These are phyloP conservation scores for Globisporangium paddicum DNA, from an alignment of 352 stramenopile species.

Conservation along the genomic window DNA sequence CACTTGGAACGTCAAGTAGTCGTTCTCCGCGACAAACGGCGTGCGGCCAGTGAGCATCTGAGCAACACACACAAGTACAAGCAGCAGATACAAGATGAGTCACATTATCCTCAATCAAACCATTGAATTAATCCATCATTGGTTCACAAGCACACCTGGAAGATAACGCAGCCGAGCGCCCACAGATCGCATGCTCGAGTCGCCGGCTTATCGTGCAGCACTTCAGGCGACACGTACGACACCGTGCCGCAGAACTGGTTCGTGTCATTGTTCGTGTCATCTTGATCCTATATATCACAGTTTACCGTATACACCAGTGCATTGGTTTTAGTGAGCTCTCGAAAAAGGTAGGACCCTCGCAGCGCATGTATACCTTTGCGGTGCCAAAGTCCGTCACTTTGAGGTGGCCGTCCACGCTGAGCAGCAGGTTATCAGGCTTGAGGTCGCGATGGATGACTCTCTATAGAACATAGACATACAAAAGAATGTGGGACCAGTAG, in stretches of 20 bases:
- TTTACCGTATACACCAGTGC: neutral
- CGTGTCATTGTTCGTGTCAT: slow-evolving; percentile 45
- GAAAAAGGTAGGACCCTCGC: neutral
- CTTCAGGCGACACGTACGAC: slow-evolving; percentile 90
- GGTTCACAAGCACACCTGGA: slow-evolving; percentile 35
- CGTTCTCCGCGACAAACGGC: slow-evolving; percentile 87
- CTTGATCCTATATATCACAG: slow-evolving; percentile 44
- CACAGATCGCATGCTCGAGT: slow-evolving; percentile 85
- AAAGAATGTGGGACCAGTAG: neutral
- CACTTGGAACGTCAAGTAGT: slow-evolving; percentile 91
- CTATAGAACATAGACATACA: slow-evolving; percentile 23
- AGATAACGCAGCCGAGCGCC: slow-evolving; percentile 90
- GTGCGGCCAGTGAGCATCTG: slow-evolving; percentile 81
- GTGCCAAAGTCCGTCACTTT: slow-evolving; percentile 91
- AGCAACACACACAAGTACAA: neutral
- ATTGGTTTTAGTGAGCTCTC: neutral
- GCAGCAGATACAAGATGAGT: neutral
- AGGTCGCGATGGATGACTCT: slow-evolving; percentile 96
- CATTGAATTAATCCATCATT: neutral
- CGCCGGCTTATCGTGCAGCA: slow-evolving; percentile 80
- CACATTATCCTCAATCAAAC: neutral
- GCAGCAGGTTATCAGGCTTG: slow-evolving; percentile 89
- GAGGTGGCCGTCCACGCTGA: slow-evolving; percentile 77
- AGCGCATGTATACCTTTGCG: slow-evolving; percentile 45
- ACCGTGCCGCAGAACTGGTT: slow-evolving; percentile 88